These are phyloP conservation scores for Spergularia azorica DNA, from an alignment of 179 eudicot genomes.

Conservation along the genomic window DNA sequence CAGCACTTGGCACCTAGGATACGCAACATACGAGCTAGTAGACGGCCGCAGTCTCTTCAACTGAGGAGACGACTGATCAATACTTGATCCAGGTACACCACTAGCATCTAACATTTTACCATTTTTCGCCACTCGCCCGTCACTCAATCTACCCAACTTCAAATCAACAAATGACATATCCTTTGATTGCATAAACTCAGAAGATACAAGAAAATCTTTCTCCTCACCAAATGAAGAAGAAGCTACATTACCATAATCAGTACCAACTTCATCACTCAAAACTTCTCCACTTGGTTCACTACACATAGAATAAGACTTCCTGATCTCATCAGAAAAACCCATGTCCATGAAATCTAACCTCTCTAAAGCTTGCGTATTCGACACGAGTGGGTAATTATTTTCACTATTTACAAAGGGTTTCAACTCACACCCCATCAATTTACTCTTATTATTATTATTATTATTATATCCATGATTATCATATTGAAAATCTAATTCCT, in stretches of 20 bases:
- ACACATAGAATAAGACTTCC: constrained; percentile 35
- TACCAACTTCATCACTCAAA: constrained; percentile 37
- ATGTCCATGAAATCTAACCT: constrained; percentile 35
- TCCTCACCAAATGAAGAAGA: constrained; percentile 27
- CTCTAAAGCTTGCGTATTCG: constrained; percentile 37
- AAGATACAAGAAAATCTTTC: constrained; percentile 17
- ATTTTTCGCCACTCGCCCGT: constrained; percentile 26
- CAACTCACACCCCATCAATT: constrained; percentile 31
- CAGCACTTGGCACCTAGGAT: constrained; percentile 63
- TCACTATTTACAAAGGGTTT: constrained; percentile 30
- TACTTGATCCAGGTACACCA: constrained; percentile 18
- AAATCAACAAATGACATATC: constrained; percentile 45
- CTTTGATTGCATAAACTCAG: constrained; percentile 23
- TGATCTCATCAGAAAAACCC: constrained; percentile 35
- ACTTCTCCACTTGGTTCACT: constrained; percentile 37
- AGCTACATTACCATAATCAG: constrained; percentile 25
- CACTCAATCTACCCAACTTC: constrained; percentile 58
- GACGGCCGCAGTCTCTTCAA: constrained; percentile 40
- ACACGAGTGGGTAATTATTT: constrained; percentile 32
- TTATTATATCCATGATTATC: constrained; percentile 27
- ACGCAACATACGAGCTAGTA: constrained; percentile 31
- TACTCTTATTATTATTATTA: constrained; percentile 17
- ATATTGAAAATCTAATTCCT: constrained; percentile 31
- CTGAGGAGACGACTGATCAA: constrained; percentile 14
- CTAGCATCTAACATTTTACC: constrained; percentile 19